Conservation (phyloP, 192 early-diverging fungal genomes). For the Coemansia sp. region DNA sequence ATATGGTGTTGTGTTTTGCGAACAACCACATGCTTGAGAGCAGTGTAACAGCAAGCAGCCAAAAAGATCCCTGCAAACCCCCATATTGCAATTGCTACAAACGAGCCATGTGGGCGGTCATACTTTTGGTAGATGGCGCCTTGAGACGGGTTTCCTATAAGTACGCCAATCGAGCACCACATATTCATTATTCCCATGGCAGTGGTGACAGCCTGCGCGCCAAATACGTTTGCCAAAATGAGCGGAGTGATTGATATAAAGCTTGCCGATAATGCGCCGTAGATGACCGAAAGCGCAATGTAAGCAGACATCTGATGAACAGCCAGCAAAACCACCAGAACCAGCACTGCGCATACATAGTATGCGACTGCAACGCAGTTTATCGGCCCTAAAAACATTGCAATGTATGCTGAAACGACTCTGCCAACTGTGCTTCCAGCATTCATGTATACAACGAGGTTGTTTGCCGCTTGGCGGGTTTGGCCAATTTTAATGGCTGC, state of each 20-base stretch:
- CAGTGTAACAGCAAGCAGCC: conserved; percentile 26
- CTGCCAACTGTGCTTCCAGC: conserved; percentile 36
- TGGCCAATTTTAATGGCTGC: conserved; percentile 38
- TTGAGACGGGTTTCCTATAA: conserved; percentile 43
- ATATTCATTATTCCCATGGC: conserved; percentile 43
- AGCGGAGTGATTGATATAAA: conserved; percentile 39
- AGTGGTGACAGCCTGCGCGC: conserved; percentile 27
- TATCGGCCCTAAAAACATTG: conserved; percentile 25
- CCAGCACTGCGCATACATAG: conserved; percentile 24
- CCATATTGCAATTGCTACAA: conserved; percentile 33
- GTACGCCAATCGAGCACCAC: conserved; percentile 38
- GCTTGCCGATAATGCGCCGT: conserved; percentile 33
- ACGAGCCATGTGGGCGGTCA: conserved; percentile 27
- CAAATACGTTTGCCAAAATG: conserved; percentile 30
- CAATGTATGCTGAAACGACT: conserved; percentile 24
- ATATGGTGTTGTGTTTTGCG: conserved; percentile 8
- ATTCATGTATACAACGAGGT: conserved; percentile 41
- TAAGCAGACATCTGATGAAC: conserved; percentile 41
- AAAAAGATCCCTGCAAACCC: conserved; percentile 23
- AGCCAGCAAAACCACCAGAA: conserved; percentile 29
- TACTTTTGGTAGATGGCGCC: conserved; percentile 41
- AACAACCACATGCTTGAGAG: conserved; percentile 17
- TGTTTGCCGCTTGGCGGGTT: conserved; percentile 35
- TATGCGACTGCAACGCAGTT: conserved; percentile 36
- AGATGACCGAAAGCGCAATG: conserved; percentile 27